Evolutionary conservation across 257 asterid species (phyloP).

Genomic region (Penstemon newberryi): DNA sequence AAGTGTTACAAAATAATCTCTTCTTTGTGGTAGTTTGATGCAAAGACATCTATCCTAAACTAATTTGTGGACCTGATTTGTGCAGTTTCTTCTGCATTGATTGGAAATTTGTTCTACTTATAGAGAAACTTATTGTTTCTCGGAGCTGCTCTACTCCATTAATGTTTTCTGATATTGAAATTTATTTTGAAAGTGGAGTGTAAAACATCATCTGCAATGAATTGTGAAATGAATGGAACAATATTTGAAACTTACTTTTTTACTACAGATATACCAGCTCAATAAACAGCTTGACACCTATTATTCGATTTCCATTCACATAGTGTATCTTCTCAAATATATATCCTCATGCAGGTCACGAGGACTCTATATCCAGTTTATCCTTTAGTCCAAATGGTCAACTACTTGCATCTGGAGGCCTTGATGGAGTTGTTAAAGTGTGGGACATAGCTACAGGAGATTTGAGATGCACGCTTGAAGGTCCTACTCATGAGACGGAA

Average conservation of each 20-base stretch:
- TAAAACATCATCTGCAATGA: neutral
- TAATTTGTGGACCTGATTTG: neutral
- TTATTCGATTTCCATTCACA: neutral
- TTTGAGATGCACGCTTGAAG: conserved; percentile 74
- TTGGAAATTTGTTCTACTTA: neutral
- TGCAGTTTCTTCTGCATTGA: neutral
- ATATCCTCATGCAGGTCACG: conserved; percentile 59
- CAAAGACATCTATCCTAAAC: neutral
- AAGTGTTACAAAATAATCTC: neutral
- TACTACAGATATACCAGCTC: conserved; percentile 2
- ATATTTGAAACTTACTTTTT: conserved; percentile 1
- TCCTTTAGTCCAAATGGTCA: conserved; percentile 85
- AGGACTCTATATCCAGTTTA: conserved; percentile 70
- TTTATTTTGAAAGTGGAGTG: neutral
- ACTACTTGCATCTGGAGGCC: conserved; percentile 85
- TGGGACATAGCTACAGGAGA: conserved; percentile 66
- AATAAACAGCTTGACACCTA: neutral
- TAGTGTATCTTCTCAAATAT: conserved; percentile 26
- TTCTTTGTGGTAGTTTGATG: conserved; percentile 1
- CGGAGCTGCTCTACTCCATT: neutral
- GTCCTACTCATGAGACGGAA: conserved; percentile 39
- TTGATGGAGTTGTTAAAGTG: conserved; percentile 75
- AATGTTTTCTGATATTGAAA: neutral
- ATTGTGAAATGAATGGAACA: neutral
- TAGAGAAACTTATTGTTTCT: conserved; percentile 9